Conservation (phyloP, 2,329 filamentous ascomycete species). For the Cladosporium cucumerinum region DNA sequence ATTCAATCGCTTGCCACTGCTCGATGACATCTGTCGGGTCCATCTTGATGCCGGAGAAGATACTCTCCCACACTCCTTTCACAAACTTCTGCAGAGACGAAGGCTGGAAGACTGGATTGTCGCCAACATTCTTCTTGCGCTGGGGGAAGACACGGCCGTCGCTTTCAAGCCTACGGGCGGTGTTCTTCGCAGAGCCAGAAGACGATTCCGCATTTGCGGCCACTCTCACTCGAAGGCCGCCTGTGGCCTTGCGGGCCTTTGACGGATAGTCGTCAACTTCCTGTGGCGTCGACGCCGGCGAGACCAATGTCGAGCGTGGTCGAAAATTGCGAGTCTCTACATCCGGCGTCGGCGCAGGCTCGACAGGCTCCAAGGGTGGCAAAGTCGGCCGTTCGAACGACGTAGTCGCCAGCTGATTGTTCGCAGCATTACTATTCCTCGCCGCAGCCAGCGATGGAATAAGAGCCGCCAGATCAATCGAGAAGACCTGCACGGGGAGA, state of each 20-base stretch:
- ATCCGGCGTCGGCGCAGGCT: not conserved
- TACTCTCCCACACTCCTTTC: conserved; percentile 49
- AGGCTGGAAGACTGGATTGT: conserved; percentile 44
- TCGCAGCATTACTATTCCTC: not conserved
- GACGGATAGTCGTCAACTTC: conserved; percentile 38
- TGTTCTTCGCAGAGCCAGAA: conserved; percentile 5
- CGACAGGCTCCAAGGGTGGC: not conserved
- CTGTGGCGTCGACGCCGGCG: conserved; percentile 2
- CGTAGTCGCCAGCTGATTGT: not conserved
- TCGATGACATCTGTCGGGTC: conserved; percentile 38
- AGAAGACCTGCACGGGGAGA: conserved; percentile 3
- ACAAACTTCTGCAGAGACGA: conserved; percentile 50
- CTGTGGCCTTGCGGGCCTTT: conserved; percentile 34
- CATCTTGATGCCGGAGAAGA: conserved; percentile 43
- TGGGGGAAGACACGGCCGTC: conserved; percentile 26
- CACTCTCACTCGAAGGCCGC: conserved; percentile 30
- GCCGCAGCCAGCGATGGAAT: not conserved
- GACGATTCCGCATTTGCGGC: conserved; percentile 18
- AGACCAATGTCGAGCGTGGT: conserved; percentile 4
- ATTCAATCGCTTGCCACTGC: conserved; percentile 35
- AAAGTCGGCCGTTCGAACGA: not conserved
- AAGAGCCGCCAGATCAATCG: not conserved
- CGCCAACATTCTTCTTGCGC: conserved; percentile 29
- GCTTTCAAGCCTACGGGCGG: conserved; percentile 24
- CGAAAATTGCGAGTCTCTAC: conserved; percentile 11